Evolutionary conservation across 1,284 basidiomycete species (phyloP), one percentile per base, ranked within the genome.

Genomic region (Schizophyllum commune): DNA sequence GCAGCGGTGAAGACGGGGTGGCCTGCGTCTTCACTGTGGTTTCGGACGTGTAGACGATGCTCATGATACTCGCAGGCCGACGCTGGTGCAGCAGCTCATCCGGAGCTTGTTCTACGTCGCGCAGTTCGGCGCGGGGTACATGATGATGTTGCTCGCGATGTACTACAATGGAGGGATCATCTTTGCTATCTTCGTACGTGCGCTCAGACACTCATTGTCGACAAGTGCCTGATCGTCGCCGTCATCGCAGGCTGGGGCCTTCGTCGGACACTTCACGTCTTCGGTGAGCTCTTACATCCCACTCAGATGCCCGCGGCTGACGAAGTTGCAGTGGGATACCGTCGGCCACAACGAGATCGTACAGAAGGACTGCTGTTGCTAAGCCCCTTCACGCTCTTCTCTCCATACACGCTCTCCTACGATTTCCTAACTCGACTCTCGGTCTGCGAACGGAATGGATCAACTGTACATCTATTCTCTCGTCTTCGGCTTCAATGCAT

Each of bases 81-180:
- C 55, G 6, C 11, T 63, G 55, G 19, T 62, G 20, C 63, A 66
- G 55, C 66, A 68, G 33, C 32, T 64, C 27, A 55, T 66, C n/a
- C 66, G 65, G n/a, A 65, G 64, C 60, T 11, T 66, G n/a, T 66
- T 67, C 27, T 61, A 65, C 54, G 57, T 62, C 13, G 39, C 64
- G 22, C 65, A 66, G 55, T 65, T 66, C 53, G 60, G 64, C 47
- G 60, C 63, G 0, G 67, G 63, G 1, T 68, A 65, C 52, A 62
- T 68, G 54, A 39, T 65, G 34, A 66, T 68, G 67, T 61, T 65
- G 39, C 61, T 63, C 2, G 65, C 63, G 4, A 64, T 64, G 58
- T 62, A 64, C 53, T 55, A 55, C 53, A 55, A 55, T 21, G 53
- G 53, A 21, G 53, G 53, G 9, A 55, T 55, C 27, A 55, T 55